Evolutionary conservation across 139 green algal genomes (phyloP), one percentile per base, ranked within the genome.

Genomic region (Haematococcus lacustris): DNA sequence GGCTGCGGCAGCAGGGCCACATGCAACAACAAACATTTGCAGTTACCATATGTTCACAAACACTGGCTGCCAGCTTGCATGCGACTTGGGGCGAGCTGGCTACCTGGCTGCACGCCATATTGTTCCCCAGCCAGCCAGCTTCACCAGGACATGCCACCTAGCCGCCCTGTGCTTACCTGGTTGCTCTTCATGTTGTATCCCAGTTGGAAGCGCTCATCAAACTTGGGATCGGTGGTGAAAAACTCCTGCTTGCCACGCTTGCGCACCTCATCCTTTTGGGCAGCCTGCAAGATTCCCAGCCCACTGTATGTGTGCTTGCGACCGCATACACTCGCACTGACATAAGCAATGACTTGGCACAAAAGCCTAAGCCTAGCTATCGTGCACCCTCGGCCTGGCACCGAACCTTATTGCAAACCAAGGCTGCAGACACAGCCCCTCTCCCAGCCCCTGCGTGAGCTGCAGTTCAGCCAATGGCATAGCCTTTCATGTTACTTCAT

Each of bases 191-290:
- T 77, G 3, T 81, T 76, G 61, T 91, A 71, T 0, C 67, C 88
- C 34, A 88, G 26, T 30, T 82, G 66, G 71, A 96, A 96, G 9
- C 80, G 75, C 73, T 91, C 88, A 60, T 96, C 91, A 69, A 96
- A 96, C 35, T 76, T 80, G 0, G 89, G 83, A 64, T 96, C 89
- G 17, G 68, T 83, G 9, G 91, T 96, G 79, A 87, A 81, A 5
- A 83, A 91, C 32, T 91, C 74, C 1, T 79, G 62, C 40, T 96
- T 82, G 32, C 90, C 90, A 0, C 90, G 78, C 26, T 72, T 81
- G 7, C 70, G 65, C 38, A 47, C 40, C 39, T 86, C 80, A 0
- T 84, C 71, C 1, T 50, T 51, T 63, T 86, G 74, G 51, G 90
- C 88, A 3, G 80, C 80, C 82, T 88, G 73, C 57, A 33, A 60